Percentiles rank a stretch among this genome's conserved stretches.
Evolutionary conservation across 306 rosid species (phyloP).

Genomic region (Cucumis hystrix): DNA sequence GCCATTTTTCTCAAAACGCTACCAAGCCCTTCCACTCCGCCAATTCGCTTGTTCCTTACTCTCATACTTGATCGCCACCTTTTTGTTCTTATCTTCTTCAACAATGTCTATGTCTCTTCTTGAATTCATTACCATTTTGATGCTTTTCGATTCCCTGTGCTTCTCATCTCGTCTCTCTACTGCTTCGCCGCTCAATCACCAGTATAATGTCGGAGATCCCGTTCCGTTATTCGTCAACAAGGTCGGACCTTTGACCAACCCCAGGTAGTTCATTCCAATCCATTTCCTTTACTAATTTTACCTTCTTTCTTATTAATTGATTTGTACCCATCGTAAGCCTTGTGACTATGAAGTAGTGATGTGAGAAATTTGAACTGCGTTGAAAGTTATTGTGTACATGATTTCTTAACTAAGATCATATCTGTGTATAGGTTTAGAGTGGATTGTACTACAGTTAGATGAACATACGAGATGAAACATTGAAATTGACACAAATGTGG

Average conservation of each 20-base stretch:
- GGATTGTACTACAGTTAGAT: neutral
- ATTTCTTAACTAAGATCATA: neutral
- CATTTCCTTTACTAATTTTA: neutral
- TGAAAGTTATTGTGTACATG: neutral
- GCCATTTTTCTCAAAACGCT: neutral
- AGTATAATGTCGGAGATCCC: conserved; percentile 42
- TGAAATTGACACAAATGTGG: neutral
- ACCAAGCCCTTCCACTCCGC: neutral
- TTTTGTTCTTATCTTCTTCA: neutral
- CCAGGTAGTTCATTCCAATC: conserved; percentile 38
- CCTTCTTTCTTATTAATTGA: neutral
- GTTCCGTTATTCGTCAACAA: conserved; percentile 64
- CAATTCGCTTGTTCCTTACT: neutral
- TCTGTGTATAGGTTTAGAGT: neutral
- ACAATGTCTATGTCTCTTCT: conserved; percentile 27
- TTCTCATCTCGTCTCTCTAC: conserved; percentile 16
- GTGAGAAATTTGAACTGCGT: neutral
- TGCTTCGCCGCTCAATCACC: conserved; percentile 35
- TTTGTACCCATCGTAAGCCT: neutral
- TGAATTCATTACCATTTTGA: conserved; percentile 15
- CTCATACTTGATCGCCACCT: neutral
- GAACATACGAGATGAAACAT: neutral
- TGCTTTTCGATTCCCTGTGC: conserved; percentile 14
- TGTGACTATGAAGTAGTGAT: neutral
- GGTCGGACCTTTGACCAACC: conserved; percentile 75